phyloP scores from a whole-genome alignment of 345 rosid species.

The Salix caprea region DNA sequence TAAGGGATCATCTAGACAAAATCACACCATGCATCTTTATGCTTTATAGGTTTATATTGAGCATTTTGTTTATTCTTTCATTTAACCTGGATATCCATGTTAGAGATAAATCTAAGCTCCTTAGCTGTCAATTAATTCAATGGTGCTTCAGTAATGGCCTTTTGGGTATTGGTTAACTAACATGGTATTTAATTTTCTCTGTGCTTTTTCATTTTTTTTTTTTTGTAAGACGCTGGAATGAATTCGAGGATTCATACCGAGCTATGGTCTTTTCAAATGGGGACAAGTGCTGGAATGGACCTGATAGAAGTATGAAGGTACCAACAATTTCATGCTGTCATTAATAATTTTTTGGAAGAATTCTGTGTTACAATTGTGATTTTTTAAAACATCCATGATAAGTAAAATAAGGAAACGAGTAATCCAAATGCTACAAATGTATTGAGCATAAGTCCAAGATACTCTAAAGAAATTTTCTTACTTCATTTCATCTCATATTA shows the following conservation, averaged over 20 bases:
- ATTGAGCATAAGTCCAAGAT: not conserved
- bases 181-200: not conserved
- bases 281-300: constrained; percentile 96
- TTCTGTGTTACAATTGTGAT: not conserved
- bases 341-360: not conserved
- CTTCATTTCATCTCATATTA: not conserved
- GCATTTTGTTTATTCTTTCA: not conserved
- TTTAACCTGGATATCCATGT: not conserved
- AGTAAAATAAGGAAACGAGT: not conserved
- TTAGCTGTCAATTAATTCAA: not conserved
- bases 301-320: constrained; percentile 89
- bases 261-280: constrained; percentile 73
- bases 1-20: not conserved
- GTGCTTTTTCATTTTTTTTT: not conserved
- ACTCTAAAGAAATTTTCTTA: not conserved
- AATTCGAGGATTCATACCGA: constrained; percentile 63
- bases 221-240: constrained; percentile 71
- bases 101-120: not conserved
- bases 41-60: not conserved
- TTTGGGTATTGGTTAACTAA: not conserved
- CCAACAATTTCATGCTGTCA: too few species aligned
- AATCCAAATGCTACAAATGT: not conserved
- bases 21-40: not conserved
- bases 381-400: not conserved
- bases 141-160: not conserved